Base-by-base conservation (phyloP, 148 eudicot species). In the Rhododendron williamsianum region DNA sequence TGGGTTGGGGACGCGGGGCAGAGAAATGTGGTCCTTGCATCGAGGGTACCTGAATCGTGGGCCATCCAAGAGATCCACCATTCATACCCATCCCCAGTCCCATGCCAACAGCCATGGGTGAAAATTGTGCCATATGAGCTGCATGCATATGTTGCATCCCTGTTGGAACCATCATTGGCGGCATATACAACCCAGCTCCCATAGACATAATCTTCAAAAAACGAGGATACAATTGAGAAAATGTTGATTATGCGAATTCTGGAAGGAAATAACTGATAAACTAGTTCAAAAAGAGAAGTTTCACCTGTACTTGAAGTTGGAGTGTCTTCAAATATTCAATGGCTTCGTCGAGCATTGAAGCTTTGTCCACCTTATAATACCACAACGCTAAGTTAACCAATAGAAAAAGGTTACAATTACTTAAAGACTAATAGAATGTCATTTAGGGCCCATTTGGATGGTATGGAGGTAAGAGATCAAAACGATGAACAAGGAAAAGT, bases 281-380 rank as follows among this genome's bases (percentile, higher is more conserved):
- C 15, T 41, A 74, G 21, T 54, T 78, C 76, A 48, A 33, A 52
- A 35, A 81, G 83, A 79, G 83, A 82, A 84, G 77, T 46, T 76
- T 90, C 88, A 93, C 99, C 95, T 97, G 98, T 76, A 94, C 91
- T 88, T 97, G 99, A 88, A 92, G 92, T 87, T 97, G 98, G 86
- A 97, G 99, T 54, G 98, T 92, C 90, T 97, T 95, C 85, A 95
- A 88, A 91, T 95, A 97, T 83, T 95, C 96, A 86, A 94, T 95
- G 78, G 98, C 99, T 89, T 95, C 99, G 80, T 95, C 99, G 71
- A 97, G 98, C 98, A 97, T 93, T 83, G 99, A 95, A 80, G 98
- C 99, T 92, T 95, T 97, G 88, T 95, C 99, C 74, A 90, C 98
- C 99, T 96, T 83, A 41, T 76, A 48, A 58, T 78, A 63, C 3